Evolutionary conservation across 805 yeast genomes (phyloP).

Genomic region (Brettanomyces custersianus): DNA sequence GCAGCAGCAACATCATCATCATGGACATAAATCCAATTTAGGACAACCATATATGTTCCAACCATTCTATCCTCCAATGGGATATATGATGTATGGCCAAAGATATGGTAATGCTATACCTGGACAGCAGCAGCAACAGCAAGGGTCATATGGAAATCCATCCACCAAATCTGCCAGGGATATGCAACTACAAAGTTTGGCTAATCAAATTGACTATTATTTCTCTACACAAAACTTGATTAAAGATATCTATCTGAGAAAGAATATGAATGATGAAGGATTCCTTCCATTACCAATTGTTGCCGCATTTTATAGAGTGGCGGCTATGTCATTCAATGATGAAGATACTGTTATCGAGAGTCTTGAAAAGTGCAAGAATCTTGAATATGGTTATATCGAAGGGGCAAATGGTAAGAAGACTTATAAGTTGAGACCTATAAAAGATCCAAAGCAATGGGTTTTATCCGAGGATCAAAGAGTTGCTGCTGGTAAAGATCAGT

Average conservation of each 20-base stretch:
- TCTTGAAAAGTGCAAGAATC: constrained; percentile 39
- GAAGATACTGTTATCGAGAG: constrained; percentile 44
- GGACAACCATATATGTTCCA: constrained; percentile 16
- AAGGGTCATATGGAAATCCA: constrained; percentile 10
- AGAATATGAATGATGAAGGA: constrained; percentile 72
- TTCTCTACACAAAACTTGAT: constrained; percentile 80
- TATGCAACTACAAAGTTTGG: constrained; percentile 14
- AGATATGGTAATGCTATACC: constrained; percentile 12
- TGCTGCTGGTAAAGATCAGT: constrained; percentile 34
- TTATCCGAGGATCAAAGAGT: constrained; percentile 44
- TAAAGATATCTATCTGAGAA: constrained; percentile 75
- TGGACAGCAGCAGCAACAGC: constrained; percentile 11
- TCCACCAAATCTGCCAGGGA: constrained; percentile 15
- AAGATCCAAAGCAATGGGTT: constrained; percentile 60
- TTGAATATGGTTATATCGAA: constrained; percentile 28
- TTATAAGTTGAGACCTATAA: constrained; percentile 48
- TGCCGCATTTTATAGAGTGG: constrained; percentile 68
- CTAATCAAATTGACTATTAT: constrained; percentile 79
- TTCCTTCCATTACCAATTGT: constrained; percentile 56
- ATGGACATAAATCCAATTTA: constrained; percentile 11
- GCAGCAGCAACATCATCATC: constrained; percentile 1
- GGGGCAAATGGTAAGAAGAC: constrained; percentile 30
- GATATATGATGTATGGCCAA: constrained; percentile 17
- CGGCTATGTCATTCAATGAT: constrained; percentile 53
- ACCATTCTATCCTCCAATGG: constrained; percentile 17